Base-by-base conservation (phyloP, 129 eudicot genomes). In the Lactuca sativa region DNA sequence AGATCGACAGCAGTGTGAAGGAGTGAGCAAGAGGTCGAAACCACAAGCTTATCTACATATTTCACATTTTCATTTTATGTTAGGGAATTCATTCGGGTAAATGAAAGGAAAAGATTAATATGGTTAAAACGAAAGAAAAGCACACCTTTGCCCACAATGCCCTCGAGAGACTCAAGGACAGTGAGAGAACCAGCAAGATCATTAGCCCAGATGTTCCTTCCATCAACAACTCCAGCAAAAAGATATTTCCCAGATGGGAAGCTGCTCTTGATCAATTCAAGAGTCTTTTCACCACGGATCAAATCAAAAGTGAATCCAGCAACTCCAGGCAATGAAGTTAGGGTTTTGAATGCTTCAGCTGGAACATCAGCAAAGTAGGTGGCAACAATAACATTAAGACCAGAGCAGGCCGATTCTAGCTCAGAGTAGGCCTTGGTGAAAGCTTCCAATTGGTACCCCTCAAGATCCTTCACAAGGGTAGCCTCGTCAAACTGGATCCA, bases 141-240 rank as follows among this genome's bases (percentile, higher is more conserved):
- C 72, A 91, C 97, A 91, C 97, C 97, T 80, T 92, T 88, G 59
- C 91, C 91, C 2, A 82, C 97, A 56, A 86, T 63, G 75, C 84
- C 82, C 79, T 88, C 96, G 15, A 92, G 97, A 66, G 88, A 53
- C 62, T 86, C 73, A 4, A 90, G 85, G 71, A 77, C 74, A 57
- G 33, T 4, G 21, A 86, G 85, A 25, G 97, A 90, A 60, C 88
- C 78, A 72, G 82, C 72, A 62, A 90, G 95, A 71, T 86, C 96
- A 72, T 90, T 90, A 62, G 96, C 96, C 96, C 96, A 90, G n/a
- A 90, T 86, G 84, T 86, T 90, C 71, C 96, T 82, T 70, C 96
- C 96, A 68, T 90, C 97, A 56, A 90, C 97, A 67, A 90, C 89
- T 55, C 97, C 97, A 56, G 91, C 97, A 76, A 86, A 90, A 2